Percentiles rank a stretch among this genome's conserved stretches.
Conservation (phyloP, 768 basidiomycete genomes). For the Lactarius hatsudake region DNA sequence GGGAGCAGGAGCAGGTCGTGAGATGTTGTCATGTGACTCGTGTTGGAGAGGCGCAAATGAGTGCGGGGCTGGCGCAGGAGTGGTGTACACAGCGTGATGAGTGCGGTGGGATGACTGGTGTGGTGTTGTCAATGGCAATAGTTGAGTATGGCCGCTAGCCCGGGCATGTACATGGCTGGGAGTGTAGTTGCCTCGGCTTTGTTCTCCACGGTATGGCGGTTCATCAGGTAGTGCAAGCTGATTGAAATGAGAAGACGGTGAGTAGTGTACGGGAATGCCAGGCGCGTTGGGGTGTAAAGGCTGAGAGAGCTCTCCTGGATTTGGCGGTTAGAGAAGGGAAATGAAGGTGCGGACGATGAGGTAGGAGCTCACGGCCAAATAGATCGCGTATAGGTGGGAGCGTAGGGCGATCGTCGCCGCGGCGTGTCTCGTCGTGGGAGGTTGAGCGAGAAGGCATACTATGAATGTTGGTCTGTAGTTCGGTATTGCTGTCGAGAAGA, state of each 20-base stretch:
- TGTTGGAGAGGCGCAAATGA: constrained; percentile 11
- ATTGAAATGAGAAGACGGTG: constrained; percentile 19
- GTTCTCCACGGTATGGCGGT: constrained; percentile 16
- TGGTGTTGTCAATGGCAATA: constrained; percentile 17
- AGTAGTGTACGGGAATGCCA: constrained; percentile 8
- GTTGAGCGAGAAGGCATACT: constrained; percentile 21
- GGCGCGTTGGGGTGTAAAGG: constrained; percentile 18
- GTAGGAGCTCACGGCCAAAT: constrained; percentile 23
- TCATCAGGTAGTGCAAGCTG: constrained; percentile 18
- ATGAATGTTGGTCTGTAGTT: constrained; percentile 6
- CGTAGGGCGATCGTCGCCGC: constrained; percentile 26
- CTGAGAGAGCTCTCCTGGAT: constrained; percentile 25
- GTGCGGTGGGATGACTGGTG: constrained; percentile 13
- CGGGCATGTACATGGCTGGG: constrained; percentile 17
- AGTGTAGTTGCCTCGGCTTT: constrained; percentile 8
- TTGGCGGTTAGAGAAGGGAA: not conserved
- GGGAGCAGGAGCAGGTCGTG: constrained; percentile 2
- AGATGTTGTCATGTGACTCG: constrained; percentile 7
- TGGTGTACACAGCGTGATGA: constrained; percentile 8
- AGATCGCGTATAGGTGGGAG: constrained; percentile 28
- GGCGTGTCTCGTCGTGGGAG: constrained; percentile 22
- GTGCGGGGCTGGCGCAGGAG: constrained; percentile 5
- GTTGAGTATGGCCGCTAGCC: constrained; percentile 11
- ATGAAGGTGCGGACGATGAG: not conserved
- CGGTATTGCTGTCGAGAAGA: constrained; percentile 5